A percentile compares a stretch with the other conserved stretches of the same genome.
Conservation (phyloP, 371 early-diverging fungal species). For the Chytridiales sp. region DNA sequence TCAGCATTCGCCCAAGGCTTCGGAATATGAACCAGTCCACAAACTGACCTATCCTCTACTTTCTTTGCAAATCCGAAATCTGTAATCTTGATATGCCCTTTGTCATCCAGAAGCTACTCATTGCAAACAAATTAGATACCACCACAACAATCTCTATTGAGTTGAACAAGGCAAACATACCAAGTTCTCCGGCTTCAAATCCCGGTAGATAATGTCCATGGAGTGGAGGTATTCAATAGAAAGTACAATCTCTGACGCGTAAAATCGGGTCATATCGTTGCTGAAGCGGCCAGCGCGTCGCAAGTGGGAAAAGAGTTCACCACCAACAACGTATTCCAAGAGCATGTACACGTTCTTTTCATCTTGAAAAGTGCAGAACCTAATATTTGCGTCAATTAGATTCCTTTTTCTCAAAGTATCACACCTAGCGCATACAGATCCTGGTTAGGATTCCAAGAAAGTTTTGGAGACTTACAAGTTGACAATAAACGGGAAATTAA, state of each 20-base stretch:
- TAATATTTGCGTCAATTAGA: slow-evolving; percentile 7
- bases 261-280: slow-evolving; percentile 58
- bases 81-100: slow-evolving; percentile 96
- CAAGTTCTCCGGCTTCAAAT: slow-evolving; percentile 94
- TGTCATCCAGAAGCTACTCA: slow-evolving; percentile 69
- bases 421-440: too few species aligned
- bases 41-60: slow-evolving; percentile 32
- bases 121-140: neutral
- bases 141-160: neutral
- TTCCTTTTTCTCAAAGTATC: too few species aligned
- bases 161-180: slow-evolving; percentile 17
- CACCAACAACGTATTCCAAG: slow-evolving; percentile 87
- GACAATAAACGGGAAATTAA: slow-evolving; percentile 93
- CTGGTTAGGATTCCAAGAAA: neutral
- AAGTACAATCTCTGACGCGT: slow-evolving; percentile 58
- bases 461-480: slow-evolving; percentile 54
- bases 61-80: slow-evolving; percentile 99
- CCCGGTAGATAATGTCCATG: slow-evolving; percentile 91
- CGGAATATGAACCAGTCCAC: neutral
- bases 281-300: slow-evolving; percentile 72
- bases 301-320: slow-evolving; percentile 82
- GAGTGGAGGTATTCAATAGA: slow-evolving; percentile 89
- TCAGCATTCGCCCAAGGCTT: neutral
- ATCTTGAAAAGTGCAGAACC: slow-evolving; percentile 89
- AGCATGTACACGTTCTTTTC: slow-evolving; percentile 87